These are phyloP conservation scores for Cystofilobasidium bisporidii DNA, from an alignment of 768 basidiomycete species.

Conservation along the genomic window DNA sequence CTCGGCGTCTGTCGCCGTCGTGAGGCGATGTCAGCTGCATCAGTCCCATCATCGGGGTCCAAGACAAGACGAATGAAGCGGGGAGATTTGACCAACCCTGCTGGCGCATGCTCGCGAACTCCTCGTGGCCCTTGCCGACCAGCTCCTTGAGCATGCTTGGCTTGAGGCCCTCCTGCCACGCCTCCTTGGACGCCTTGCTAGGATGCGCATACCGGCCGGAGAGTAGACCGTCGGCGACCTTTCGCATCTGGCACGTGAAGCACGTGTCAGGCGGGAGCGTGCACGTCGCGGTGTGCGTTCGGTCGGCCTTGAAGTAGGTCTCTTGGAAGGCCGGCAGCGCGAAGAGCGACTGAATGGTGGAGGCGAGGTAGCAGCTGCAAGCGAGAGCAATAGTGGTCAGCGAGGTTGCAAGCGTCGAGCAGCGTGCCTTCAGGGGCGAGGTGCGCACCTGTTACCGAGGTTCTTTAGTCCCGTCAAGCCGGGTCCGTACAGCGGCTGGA, in stretches of 20 bases:
- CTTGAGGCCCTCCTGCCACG: conserved; percentile 72
- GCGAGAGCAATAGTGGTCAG: too few species aligned
- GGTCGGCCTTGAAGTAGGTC: conserved; percentile 52
- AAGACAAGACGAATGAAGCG: too few species aligned
- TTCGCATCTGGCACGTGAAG: conserved; percentile 89
- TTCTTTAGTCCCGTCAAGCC: conserved; percentile 83
- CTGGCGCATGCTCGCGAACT: conserved; percentile 93
- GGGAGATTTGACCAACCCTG: conserved; percentile 50
- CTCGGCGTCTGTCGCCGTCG: conserved; percentile 55
- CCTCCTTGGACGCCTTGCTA: conserved; percentile 42
- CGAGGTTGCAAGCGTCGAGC: neutral
- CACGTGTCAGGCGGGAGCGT: conserved; percentile 63
- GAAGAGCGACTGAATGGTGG: conserved; percentile 77
- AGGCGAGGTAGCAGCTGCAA: conserved; percentile 93
- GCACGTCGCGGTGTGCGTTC: conserved; percentile 55
- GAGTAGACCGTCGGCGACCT: conserved; percentile 81
- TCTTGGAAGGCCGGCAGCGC: conserved; percentile 64
- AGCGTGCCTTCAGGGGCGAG: neutral
- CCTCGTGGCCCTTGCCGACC: conserved; percentile 82
- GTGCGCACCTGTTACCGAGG: conserved; percentile 70
- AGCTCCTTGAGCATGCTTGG: conserved; percentile 78
- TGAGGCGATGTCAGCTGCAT: neutral
- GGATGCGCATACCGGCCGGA: conserved; percentile 78
- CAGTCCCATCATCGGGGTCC: too few species aligned
- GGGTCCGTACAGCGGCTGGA: conserved; percentile 79